Evolutionary conservation across 306 rosid species (phyloP).

Genomic region (Trifolium pratense): DNA sequence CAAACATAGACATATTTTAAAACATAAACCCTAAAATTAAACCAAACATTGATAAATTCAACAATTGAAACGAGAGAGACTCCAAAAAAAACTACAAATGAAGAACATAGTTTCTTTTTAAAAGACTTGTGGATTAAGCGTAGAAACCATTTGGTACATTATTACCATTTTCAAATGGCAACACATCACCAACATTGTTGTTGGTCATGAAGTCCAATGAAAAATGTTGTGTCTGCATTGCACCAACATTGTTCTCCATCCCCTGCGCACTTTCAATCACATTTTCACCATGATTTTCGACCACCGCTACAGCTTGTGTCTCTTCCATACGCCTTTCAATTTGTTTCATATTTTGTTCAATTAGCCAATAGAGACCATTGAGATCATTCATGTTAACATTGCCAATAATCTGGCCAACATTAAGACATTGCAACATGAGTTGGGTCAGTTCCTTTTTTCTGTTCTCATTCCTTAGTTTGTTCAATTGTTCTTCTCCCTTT

Average conservation of each 20-base stretch:
- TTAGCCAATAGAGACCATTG: slow-evolving; percentile 20
- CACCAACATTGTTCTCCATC: not conserved
- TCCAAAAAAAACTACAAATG: no score
- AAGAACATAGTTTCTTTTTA: no score
- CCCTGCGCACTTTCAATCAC: not conserved
- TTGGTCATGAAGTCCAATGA: not conserved
- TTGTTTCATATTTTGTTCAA: slow-evolving; percentile 30
- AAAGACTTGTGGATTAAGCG: no score
- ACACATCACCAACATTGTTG: not conserved
- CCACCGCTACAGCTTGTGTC: not conserved
- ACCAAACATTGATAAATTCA: no score
- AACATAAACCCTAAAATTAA: no score
- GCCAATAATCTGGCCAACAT: not conserved
- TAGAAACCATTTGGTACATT: not conserved
- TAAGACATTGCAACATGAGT: slow-evolving; percentile 29
- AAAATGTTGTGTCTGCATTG: not conserved
- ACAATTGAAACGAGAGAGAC: no score
- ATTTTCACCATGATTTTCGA: not conserved
- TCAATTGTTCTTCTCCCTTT: slow-evolving; percentile 37
- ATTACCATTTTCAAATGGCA: slow-evolving; percentile 31
- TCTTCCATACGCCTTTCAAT: not conserved
- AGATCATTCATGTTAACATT: slow-evolving; percentile 11
- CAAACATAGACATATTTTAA: no score
- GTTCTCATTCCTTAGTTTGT: slow-evolving; percentile 23
- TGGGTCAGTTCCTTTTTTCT: slow-evolving; percentile 23